phyloP scores from a whole-genome alignment of 176 grass and related monocot genomes.

The Juncus inflexus region DNA sequence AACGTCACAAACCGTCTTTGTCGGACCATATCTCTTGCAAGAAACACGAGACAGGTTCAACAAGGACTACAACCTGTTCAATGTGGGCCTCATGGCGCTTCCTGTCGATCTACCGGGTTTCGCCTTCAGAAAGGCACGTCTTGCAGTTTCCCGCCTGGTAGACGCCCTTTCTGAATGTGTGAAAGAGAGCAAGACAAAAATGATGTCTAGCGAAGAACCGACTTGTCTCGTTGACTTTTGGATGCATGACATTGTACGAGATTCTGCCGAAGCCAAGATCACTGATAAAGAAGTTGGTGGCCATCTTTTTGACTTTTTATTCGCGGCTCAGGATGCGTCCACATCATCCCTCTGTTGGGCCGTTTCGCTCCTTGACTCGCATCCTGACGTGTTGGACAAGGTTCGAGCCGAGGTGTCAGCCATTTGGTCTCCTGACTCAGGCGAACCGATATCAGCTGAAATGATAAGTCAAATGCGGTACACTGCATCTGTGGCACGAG shows the following conservation, averaged over 20 bases:
- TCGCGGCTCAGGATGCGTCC: conserved; percentile 90
- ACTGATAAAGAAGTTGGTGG: conserved; percentile 53
- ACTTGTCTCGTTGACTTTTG: conserved; percentile 78
- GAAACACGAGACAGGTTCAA: conserved; percentile 52
- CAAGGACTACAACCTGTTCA: conserved; percentile 70
- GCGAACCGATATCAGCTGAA: conserved; percentile 53
- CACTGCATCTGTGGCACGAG: conserved; percentile 76
- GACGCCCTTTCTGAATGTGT: conserved; percentile 45
- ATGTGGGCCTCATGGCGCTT: conserved; percentile 66
- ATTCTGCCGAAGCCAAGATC: conserved; percentile 39
- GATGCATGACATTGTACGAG: conserved; percentile 62
- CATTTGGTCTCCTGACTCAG: conserved; percentile 50
- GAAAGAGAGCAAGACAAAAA: conserved; percentile 51
- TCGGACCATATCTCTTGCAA: conserved; percentile 47
- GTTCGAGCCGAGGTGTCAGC: conserved; percentile 60
- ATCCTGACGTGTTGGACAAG: conserved; percentile 67
- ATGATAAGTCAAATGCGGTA: conserved; percentile 56
- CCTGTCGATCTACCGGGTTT: conserved; percentile 80
- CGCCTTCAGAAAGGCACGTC: conserved; percentile 64
- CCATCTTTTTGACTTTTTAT: conserved; percentile 79
- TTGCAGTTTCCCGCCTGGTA: conserved; percentile 53
- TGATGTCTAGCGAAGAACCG: conserved; percentile 55
- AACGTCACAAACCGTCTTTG: conserved; percentile 89
- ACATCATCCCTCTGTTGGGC: conserved; percentile 86
- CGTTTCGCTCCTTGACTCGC: conserved; percentile 50